Percentiles rank a stretch among this genome's conserved stretches.
Evolutionary conservation across 31 red algal genomes (phyloP).

Genomic region (Odonthalia washingtoniensis): DNA sequence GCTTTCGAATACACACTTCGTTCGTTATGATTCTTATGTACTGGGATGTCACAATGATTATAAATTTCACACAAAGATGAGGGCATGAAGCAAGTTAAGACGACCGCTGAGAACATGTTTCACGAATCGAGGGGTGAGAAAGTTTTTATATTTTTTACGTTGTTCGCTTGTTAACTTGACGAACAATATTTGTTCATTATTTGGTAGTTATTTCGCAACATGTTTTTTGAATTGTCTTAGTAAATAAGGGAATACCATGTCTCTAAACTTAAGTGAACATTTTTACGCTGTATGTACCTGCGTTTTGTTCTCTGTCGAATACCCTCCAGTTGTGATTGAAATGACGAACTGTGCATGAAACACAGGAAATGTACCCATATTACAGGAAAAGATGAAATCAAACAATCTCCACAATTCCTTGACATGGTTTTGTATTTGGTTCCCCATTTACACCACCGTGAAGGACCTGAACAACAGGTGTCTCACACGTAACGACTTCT

Average conservation of each 20-base stretch:
- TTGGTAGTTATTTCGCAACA: conserved; percentile 86
- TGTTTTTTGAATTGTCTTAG: conserved; percentile 92
- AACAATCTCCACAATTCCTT: conserved; percentile 98
- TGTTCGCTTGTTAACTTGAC: conserved; percentile 88
- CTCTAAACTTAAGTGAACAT: conserved; percentile 85
- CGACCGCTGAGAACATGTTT: conserved; percentile 80
- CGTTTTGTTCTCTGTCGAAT: conserved; percentile 91
- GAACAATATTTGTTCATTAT: too few species aligned
- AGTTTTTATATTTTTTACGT: conserved; percentile 81
- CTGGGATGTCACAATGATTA: conserved; percentile 90
- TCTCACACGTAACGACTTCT: too few species aligned
- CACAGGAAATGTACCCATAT: conserved; percentile 91
- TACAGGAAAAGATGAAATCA: conserved; percentile 98
- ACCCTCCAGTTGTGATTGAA: conserved; percentile 95
- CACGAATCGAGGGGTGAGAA: conserved; percentile 79
- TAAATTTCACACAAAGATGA: conserved; percentile 96
- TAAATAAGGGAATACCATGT: conserved; percentile 92
- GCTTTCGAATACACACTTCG: conserved; percentile 36
- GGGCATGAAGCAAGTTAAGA: conserved; percentile 89
- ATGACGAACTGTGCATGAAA: conserved; percentile 96
- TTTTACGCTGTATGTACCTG: too few species aligned
- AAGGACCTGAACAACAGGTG: too few species aligned
- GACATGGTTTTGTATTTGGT: conserved; percentile 98
- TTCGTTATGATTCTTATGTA: conserved; percentile 66
- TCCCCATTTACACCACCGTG: too few species aligned